phyloP scores from a whole-genome alignment of 148 eudicot genomes.

The Salicornia ramosissima region DNA sequence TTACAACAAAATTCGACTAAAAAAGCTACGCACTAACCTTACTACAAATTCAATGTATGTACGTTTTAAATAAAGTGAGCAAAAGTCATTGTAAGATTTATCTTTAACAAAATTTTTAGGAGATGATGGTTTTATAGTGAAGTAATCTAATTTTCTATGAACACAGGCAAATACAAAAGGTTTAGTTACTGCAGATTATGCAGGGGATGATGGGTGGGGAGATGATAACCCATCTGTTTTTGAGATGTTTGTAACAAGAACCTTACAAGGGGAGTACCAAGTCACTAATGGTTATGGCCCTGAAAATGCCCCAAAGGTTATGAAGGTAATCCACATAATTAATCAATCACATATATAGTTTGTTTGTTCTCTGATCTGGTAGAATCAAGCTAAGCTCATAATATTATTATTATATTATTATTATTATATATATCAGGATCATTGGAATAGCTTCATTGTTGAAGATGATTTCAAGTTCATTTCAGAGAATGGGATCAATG shows the following conservation, averaged over 20 bases:
- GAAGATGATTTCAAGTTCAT: constrained; percentile 66
- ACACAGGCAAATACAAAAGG: constrained; percentile 30
- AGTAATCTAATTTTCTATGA: too few species aligned
- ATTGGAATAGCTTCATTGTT: constrained; percentile 59
- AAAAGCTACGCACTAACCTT: too few species aligned
- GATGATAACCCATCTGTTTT: constrained; percentile 59
- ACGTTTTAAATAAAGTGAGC: too few species aligned
- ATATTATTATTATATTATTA: not conserved
- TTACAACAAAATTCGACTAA: too few species aligned
- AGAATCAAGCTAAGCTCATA: too few species aligned
- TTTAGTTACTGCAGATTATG: constrained; percentile 54
- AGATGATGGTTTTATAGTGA: too few species aligned
- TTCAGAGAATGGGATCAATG: constrained; percentile 50
- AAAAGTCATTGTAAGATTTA: too few species aligned
- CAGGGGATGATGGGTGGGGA: constrained; percentile 50
- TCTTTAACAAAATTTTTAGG: too few species aligned
- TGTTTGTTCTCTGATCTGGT: not conserved
- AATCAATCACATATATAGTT: too few species aligned
- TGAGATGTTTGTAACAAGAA: constrained; percentile 21
- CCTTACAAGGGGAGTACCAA: constrained; percentile 56
- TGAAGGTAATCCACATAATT: constrained; percentile 28
- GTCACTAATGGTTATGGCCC: constrained; percentile 73
- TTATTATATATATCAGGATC: constrained; percentile 32
- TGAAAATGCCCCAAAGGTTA: constrained; percentile 35
- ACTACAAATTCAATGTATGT: too few species aligned